These are phyloP conservation scores for Phaeophleospora eucalypticola DNA, from an alignment of 2,329 filamentous ascomycete genomes.

Conservation along the genomic window DNA sequence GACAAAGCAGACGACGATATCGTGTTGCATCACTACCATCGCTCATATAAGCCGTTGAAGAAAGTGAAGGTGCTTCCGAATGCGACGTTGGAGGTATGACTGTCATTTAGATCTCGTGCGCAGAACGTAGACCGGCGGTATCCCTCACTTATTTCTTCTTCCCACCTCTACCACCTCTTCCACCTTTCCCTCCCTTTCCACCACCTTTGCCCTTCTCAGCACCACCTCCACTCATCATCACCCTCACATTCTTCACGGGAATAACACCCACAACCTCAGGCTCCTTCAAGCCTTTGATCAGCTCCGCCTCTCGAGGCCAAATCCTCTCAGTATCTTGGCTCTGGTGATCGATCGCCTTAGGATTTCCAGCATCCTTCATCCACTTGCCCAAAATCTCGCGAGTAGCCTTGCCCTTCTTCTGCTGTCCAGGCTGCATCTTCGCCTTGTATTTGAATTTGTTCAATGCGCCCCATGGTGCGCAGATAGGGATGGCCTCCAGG, in stretches of 20 bases:
- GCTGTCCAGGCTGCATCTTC: conserved; percentile 83
- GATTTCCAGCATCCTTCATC: conserved; percentile 59
- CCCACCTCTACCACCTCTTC: conserved; percentile 25
- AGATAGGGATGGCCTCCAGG: conserved; percentile 59
- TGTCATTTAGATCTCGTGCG: no score
- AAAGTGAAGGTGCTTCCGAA: no score
- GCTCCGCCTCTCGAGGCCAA: conserved; percentile 80
- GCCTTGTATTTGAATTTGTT: conserved; percentile 84
- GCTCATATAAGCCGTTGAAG: no score
- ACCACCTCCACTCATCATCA: conserved; percentile 64
- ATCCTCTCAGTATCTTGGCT: conserved; percentile 63
- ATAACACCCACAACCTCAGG: conserved; percentile 77
- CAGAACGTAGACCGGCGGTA: no score
- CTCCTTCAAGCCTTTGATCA: conserved; percentile 75
- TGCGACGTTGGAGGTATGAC: no score
- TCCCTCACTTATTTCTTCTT: conserved; percentile 28
- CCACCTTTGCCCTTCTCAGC: conserved; percentile 38
- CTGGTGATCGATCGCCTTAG: conserved; percentile 41
- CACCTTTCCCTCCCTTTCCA: conserved; percentile 28
- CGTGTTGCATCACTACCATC: no score
- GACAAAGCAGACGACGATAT: no score
- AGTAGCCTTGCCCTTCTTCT: conserved; percentile 92
- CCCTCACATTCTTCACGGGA: conserved; percentile 72
- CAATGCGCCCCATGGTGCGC: conserved; percentile 60
- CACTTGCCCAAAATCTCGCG: conserved; percentile 84